A percentile compares a stretch with the other conserved stretches of the same genome.
Conservation (phyloP, 78 protist species). For the Bodo saltans region DNA sequence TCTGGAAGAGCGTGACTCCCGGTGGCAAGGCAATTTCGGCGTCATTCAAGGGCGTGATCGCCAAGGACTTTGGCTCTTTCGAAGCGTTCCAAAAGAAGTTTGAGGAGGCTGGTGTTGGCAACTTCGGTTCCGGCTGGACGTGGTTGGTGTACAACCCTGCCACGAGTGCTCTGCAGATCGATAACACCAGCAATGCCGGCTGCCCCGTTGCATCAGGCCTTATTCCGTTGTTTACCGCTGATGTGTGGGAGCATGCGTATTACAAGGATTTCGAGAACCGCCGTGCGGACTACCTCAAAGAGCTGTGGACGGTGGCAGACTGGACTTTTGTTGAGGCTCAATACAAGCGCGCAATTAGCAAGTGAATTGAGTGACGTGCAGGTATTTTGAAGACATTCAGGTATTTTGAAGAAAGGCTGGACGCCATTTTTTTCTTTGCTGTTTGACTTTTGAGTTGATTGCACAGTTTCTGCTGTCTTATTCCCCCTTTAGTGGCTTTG, state of each 20-base stretch:
- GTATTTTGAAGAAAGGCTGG: no score
- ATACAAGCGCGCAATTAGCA: conserved; percentile 10
- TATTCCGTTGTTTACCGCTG: conserved; percentile 31
- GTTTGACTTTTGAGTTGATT: no score
- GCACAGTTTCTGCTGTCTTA: no score
- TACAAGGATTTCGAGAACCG: conserved; percentile 57
- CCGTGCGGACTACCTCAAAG: conserved; percentile 45
- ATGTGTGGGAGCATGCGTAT: conserved; percentile 71
- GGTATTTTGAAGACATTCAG: no score
- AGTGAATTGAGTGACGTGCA: no score
- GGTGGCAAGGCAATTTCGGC: conserved; percentile 36
- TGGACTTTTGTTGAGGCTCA: conserved; percentile 38
- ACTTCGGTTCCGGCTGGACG: conserved; percentile 65
- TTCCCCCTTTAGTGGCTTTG: no score
- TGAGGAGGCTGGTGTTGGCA: background rate
- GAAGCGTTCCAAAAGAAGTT: conserved; percentile 41
- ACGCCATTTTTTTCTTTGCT: no score
- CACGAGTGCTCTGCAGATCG: background rate
- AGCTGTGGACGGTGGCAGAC: conserved; percentile 57
- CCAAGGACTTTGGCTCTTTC: conserved; percentile 38
- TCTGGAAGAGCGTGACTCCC: conserved; percentile 48
- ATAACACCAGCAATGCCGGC: conserved; percentile 24
- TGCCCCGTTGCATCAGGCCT: conserved; percentile 18
- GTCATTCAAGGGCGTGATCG: background rate
- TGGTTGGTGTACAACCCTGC: conserved; percentile 50